Evolutionary conservation across 257 asterid genomes (phyloP), one percentile per base, ranked within the genome.

Genomic region (Cruciata laevipes): DNA sequence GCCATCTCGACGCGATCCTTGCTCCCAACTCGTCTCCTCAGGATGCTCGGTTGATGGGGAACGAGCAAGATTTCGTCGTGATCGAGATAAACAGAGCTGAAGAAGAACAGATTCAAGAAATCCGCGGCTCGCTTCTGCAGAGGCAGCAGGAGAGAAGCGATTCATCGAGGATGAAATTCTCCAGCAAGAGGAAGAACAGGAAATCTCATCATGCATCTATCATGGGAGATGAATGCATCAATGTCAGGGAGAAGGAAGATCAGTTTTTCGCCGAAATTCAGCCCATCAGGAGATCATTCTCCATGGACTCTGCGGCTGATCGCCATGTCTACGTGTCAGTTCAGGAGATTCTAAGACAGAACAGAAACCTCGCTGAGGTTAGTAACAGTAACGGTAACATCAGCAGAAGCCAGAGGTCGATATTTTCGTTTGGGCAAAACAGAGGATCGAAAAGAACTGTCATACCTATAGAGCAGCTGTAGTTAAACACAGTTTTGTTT

Each of bases 21-120:
- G 95, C 95, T 0, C 98, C 96, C 3, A 86, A 84, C 21, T 89
- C 98, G 13, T 88, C 95, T 0, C 96, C 96, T 8, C 96, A 86
- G 68, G 84, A 85, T 53, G 80, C 82, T 5, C 82, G 71, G 57
- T 80, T 71, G n/a, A 17, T 75, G 6, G 79, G 76, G 31, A 75
- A 77, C 40, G 84, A 78, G 47, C 84, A 79, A 20, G 90, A 87
- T 38, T 83, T 80, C 37, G 82, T 83, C 5, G 86, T 84, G 73
- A 83, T 87, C 35, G 81, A 78, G 20, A 47, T 81, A 31, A 71
- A 65, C 6, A 73, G 71, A 11, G 64, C 20, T 4, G 83, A 72
- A 16, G 72, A 71, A 63, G 83, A 38, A 38, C 47, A 10, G 2
- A 38, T 16, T 47, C 55, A 47, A 47, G 55, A 73, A 42, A 21